Evolutionary conservation across 75 land plant species (phyloP), one percentile per base, ranked within the genome.

Genomic region (Pinus albicaulis): DNA sequence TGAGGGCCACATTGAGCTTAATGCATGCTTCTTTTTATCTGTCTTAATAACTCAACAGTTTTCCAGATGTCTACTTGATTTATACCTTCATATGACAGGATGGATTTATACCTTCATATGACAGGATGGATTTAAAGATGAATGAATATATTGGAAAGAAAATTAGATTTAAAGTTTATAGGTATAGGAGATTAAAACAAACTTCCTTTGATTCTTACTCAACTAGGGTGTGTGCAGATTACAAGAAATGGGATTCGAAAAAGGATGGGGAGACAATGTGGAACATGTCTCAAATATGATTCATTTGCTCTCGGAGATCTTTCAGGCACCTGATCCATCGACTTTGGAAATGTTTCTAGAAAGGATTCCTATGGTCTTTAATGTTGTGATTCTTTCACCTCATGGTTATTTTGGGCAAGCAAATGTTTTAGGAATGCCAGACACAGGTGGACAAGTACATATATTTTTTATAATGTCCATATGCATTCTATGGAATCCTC

Each of bases 381-480:
- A 86, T 79, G 92, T 91, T 44, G 93, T 87, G 53, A 89, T 91
- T 24, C 66, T 91, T 52, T 86, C 93, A 56, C 93, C 93, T 6
- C 93, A 91, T 80, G 93, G 93, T 12, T 91, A 91, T 77, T 91
- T 91, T 76, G 93, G 92, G 19, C 93, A 91, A 75, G 92, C 89
- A 13, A 83, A 85, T 81, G 93, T 91, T 48, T 59, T 91, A 20
- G 93, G 93, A 10, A 74, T 91, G 76, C 93, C 93, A 13, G 93
- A 91, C 58, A 91, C 93, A 76, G 93, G 93, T 55, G 93, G 93
- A 25, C 93, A 91, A 89, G 93, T 89, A 76, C 16, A 48, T 5
- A 6, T 0, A 10, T 48, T 48, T 48, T 48, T 48, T 8, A 48
- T 10, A 48, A 48, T 48, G 11, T 11, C 53, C 10, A 48, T 48